Base-by-base conservation (phyloP, 768 basidiomycete species). In the Termitomyces sp. region DNA sequence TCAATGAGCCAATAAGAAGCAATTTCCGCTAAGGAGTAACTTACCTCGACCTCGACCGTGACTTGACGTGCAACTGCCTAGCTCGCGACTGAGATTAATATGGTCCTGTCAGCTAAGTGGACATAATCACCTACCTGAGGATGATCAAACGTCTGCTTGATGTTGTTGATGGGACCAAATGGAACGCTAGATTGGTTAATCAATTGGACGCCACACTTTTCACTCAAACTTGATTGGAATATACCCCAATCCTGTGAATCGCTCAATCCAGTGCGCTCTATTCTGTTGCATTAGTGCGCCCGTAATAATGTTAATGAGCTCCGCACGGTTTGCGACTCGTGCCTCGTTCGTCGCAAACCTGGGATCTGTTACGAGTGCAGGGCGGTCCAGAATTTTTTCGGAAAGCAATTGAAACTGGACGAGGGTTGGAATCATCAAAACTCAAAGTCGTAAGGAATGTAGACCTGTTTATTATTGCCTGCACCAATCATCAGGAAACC, bases 401-500 rank as follows among this genome's bases (percentile, higher is more conserved):
- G 81, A 78, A 19, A 98, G 74, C 26, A 82, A 75, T 51, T 68
- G 77, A 73, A 95, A 98, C 84, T 98, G 45, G 14, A 28, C 34
- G 26, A 19, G 15, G 21, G 19, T 28, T 26, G 37, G 38, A 35
- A 52, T 24, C 19, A 30, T 21, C 32, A 35, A 34, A 26, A 26
- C 22, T 30, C 17, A 28, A 2, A 19, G 22, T 35, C 2, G 5
- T 21, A 52, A 50, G 45, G 17, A 37, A 10, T 51, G 44, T 58
- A 47, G 61, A 87, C 90, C 79, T 92, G 91, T 61, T 82, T 87
- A 65, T 96, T 83, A 67, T 93, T 95, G 5, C 91, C 94, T 9
- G 90, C 93, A 44, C 92, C 93, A 60, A 97, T 85, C 95, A 97
- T 96, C 56, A 97, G 70, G 66, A 85, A 94, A 30, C 92, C 90